Evolutionary conservation across 305 asterid species (phyloP), one percentile per base, ranked within the genome.

Genomic region (Fraxinus sp.): DNA sequence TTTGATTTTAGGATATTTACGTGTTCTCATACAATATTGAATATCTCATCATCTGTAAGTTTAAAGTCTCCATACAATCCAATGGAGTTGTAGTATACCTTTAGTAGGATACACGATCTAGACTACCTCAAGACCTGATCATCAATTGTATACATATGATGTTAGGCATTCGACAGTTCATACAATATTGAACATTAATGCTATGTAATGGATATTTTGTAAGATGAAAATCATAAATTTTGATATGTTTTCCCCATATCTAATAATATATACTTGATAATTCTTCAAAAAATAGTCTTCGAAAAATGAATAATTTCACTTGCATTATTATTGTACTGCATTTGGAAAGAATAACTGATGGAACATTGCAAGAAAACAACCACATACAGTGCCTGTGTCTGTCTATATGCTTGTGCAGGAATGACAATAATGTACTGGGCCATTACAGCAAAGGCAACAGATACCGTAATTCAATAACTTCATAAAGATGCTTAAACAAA

Each of bases 381-480:
- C 35, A 46, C 57, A 46, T 78, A 78, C 83, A 81, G 82, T 66
- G 36, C 74, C 28, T 66, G 36, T 66, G 74, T 66, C 73, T 66
- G 74, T 66, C 74, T 28, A 24, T 46, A 24, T 13, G n/a, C 2
- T 24, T 66, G 74, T 66, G 37, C 74, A 26, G 74, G 46, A 57
- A 81, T 81, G 78, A 14, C 84, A 84, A 81, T 78, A 81, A 78
- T 84, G 78, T 77, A 77, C 77, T 84, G 86, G 82, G 49, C 84
- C 87, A 81, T 84, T 44, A 72, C 82, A 35, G 39, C 39, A 35
- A 79, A 66, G 30, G 41, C 78, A 74, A 72, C 30, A 22, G n/a
- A 64, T 81, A 41, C 18, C 79, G 57, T 70, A 66, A 11, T 74
- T 81, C 83, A 35, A 73, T 55, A 84, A 66, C 74, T 66, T 66